Base-by-base conservation (phyloP, 495 filamentous ascomycete species). In the Penicillium herquei region DNA sequence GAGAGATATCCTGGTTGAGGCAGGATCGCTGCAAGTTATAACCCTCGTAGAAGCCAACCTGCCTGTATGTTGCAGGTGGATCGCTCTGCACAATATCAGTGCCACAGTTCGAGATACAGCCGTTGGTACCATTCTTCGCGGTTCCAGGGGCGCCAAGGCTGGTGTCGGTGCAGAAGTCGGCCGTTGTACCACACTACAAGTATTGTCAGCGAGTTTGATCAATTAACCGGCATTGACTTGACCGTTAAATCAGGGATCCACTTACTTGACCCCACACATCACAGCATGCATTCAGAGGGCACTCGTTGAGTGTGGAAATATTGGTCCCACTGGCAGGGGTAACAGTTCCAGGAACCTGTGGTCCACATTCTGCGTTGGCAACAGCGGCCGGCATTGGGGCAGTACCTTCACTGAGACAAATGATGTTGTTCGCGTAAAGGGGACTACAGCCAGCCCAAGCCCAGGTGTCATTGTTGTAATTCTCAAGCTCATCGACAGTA, bases 391-490 rank as follows among this genome's bases (percentile, higher is more conserved):
- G 46, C 31, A 34, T 34, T 7, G 56, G 56, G 12, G 56, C 50
- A 0, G 32, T 26, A 7, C 56, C 56, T 3, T 43, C 37, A 11
- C 50, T 46, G n/a, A 58, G 13, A 33, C 56, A 58, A 16, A 58
- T 58, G 6, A 39, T 11, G n/a, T 7, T 11, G 1, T 14, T 16
- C 7, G 13, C 16, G 7, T 13, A 1, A 3, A 40, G 8, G 4
- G 26, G 16, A 30, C 10, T 8, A 40, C 48, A 51, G 3, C 35
- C 48, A 40, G 13, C 7, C 48, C 48, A 51, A 14, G 1, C 48
- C 43, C 43, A 46, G 21, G 48, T 51, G 1, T 6, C 34, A 26
- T 39, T 30, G 18, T 51, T 51, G 17, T 51, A 51, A 12, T 16
- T 12, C 35, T 40, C 30, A 9, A 51, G 7, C 10, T 51, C 35